phyloP scores from a whole-genome alignment of 306 rosid species.

The Amphicarpaea edgeworthii region DNA sequence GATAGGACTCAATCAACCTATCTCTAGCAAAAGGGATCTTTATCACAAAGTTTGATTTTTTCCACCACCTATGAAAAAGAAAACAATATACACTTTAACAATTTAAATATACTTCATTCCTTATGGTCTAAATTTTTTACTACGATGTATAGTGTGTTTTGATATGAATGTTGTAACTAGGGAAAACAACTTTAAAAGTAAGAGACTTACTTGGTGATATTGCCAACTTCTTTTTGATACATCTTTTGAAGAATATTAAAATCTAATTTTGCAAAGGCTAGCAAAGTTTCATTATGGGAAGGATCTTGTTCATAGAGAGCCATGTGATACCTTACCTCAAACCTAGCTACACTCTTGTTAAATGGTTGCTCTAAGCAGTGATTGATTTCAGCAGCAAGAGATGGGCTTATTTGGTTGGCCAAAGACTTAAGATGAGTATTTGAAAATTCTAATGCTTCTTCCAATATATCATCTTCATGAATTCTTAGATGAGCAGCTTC shows the following conservation, averaged over 20 bases:
- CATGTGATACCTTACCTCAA: slow-evolving; percentile 25
- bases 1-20: slow-evolving; percentile 45
- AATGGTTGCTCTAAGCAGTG: slow-evolving; percentile 24
- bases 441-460: slow-evolving; percentile 50
- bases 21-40: slow-evolving; percentile 49
- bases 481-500: slow-evolving; percentile 54
- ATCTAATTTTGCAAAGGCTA: slow-evolving; percentile 42
- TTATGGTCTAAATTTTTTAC: no score
- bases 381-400: neutral
- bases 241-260: slow-evolving; percentile 36
- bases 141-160: no score
- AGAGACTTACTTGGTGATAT: slow-evolving; percentile 16
- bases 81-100: neutral
- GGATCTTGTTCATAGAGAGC: slow-evolving; percentile 17
- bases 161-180: no score
- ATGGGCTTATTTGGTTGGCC: neutral
- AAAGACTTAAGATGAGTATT: slow-evolving; percentile 12
- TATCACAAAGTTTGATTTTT: slow-evolving; percentile 28
- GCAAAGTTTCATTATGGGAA: slow-evolving; percentile 1
- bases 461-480: slow-evolving; percentile 50
- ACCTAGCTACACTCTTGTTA: slow-evolving; percentile 6
- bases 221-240: slow-evolving; percentile 24
- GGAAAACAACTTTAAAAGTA: no score
- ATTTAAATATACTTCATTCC: neutral
- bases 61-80: slow-evolving; percentile 49